Percentiles rank a stretch among this genome's conserved stretches.
phyloP scores from a whole-genome alignment of 805 yeast genomes.

The Ogataea thermomethanolica region DNA sequence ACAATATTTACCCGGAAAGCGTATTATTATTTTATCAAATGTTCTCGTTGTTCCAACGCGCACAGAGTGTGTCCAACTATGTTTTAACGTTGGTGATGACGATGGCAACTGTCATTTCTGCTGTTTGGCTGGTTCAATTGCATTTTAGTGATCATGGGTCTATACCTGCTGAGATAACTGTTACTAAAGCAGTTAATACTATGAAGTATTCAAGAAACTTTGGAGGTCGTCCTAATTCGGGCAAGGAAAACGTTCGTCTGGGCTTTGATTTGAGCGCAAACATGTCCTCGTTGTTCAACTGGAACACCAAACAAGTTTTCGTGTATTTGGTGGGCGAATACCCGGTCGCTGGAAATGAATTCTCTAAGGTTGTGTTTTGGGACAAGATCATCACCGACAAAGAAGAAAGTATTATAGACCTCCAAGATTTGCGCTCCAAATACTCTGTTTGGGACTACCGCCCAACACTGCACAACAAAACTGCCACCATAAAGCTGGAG shows the following conservation, averaged over 20 bases:
- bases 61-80: slow-evolving; percentile 51
- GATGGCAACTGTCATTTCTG: slow-evolving; percentile 45
- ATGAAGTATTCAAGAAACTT: slow-evolving; percentile 28
- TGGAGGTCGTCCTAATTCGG: slow-evolving; percentile 63
- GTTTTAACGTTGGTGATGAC: slow-evolving; percentile 50
- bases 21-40: slow-evolving; percentile 5
- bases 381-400: slow-evolving; percentile 67
- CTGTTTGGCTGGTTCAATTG: slow-evolving; percentile 49
- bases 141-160: slow-evolving; percentile 42
- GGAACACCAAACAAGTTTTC: slow-evolving; percentile 97
- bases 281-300: slow-evolving; percentile 76
- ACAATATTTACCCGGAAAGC: slow-evolving; percentile 4
- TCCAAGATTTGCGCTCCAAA: slow-evolving; percentile 58
- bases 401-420: slow-evolving; percentile 54
- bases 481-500: slow-evolving; percentile 66
- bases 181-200: slow-evolving; percentile 23
- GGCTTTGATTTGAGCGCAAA: slow-evolving; percentile 74
- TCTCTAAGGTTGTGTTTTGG: slow-evolving; percentile 76
- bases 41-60: slow-evolving; percentile 22
- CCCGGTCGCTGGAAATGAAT: slow-evolving; percentile 41
- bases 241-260: slow-evolving; percentile 73
- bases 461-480: slow-evolving; percentile 54
- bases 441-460: slow-evolving; percentile 88
- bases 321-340: slow-evolving; percentile 88
- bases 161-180: slow-evolving; percentile 27